These are phyloP conservation scores for Lichtheimia hyalospora DNA, from an alignment of 371 early-diverging fungal genomes.

Conservation along the genomic window DNA sequence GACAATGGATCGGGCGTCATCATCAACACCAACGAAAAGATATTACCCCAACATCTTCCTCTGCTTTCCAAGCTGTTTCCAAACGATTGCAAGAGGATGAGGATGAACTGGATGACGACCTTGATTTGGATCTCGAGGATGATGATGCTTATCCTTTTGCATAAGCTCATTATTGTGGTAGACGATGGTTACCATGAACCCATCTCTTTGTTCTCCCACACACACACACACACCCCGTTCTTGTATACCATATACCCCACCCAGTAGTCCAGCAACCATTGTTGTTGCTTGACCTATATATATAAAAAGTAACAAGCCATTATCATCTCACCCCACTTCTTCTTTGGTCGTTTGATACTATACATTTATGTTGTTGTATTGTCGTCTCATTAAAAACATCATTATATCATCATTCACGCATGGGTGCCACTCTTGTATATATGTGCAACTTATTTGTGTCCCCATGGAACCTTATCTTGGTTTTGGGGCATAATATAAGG, in stretches of 20 bases:
- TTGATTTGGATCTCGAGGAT: slow-evolving; percentile 8
- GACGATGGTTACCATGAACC: not conserved
- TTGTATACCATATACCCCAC: too few relatives aligned
- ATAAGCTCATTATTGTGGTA: not conserved
- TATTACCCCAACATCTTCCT: slow-evolving; percentile 1
- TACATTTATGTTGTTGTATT: not conserved
- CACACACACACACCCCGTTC: not conserved
- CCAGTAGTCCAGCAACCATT: too few relatives aligned
- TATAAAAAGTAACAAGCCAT: not conserved
- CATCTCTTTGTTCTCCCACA: not conserved
- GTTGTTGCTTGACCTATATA: not conserved
- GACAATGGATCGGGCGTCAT: slow-evolving; percentile 46
- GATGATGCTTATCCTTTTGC: not conserved
- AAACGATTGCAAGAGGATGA: slow-evolving; percentile 6
- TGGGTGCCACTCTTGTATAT: too few relatives aligned
- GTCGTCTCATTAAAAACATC: too few relatives aligned
- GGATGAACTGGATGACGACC: not conserved
- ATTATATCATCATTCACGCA: too few relatives aligned
- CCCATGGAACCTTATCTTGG: too few relatives aligned
- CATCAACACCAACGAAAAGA: slow-evolving; percentile 13
- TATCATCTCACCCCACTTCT: not conserved
- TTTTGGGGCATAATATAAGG: too few relatives aligned
- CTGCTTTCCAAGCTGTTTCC: slow-evolving; percentile 4
- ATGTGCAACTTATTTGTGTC: too few relatives aligned
- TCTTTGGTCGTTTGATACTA: not conserved